Percentiles rank a stretch among this genome's conserved stretches.
Evolutionary conservation across 2,329 filamentous ascomycete genomes (phyloP).

Genomic region (Pyrenophora graminea): DNA sequence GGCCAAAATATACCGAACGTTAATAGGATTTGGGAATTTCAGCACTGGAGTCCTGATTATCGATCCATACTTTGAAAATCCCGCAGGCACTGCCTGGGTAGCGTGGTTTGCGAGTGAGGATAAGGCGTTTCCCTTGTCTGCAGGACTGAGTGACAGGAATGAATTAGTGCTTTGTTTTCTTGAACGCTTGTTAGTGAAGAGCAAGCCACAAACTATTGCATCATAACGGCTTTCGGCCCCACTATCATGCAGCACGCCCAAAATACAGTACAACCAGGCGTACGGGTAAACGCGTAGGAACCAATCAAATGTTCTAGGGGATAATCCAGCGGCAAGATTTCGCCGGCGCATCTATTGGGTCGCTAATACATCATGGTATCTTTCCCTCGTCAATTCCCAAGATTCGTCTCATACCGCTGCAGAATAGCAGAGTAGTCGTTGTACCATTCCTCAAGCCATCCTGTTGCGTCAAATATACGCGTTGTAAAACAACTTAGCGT

Average conservation of each 20-base stretch:
- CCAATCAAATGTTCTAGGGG: neutral
- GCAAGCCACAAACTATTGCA: neutral
- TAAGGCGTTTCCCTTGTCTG: too few relatives aligned
- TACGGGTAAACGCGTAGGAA: too few relatives aligned
- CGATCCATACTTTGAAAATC: too few relatives aligned
- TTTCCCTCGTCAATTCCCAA: slow-evolving; percentile 5
- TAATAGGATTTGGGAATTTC: too few relatives aligned
- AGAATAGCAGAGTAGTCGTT: slow-evolving; percentile 30
- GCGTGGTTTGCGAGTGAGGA: too few relatives aligned
- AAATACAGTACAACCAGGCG: too few relatives aligned
- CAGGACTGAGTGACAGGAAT: too few relatives aligned
- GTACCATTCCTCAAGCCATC: slow-evolving; percentile 34
- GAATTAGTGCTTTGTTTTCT: neutral
- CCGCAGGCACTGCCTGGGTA: too few relatives aligned
- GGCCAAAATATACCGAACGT: too few relatives aligned
- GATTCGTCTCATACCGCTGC: slow-evolving; percentile 26
- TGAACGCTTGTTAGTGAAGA: neutral
- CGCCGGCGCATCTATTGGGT: slow-evolving; percentile 15
- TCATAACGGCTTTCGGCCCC: too few relatives aligned
- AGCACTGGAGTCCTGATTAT: too few relatives aligned
- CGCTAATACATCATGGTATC: neutral
- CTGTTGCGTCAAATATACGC: slow-evolving; percentile 33
- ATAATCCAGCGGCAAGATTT: slow-evolving; percentile 21
- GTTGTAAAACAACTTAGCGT: slow-evolving; percentile 33
- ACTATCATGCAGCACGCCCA: too few relatives aligned